Base-by-base conservation (phyloP, 306 rosid genomes). In the Crotalaria pallida region DNA sequence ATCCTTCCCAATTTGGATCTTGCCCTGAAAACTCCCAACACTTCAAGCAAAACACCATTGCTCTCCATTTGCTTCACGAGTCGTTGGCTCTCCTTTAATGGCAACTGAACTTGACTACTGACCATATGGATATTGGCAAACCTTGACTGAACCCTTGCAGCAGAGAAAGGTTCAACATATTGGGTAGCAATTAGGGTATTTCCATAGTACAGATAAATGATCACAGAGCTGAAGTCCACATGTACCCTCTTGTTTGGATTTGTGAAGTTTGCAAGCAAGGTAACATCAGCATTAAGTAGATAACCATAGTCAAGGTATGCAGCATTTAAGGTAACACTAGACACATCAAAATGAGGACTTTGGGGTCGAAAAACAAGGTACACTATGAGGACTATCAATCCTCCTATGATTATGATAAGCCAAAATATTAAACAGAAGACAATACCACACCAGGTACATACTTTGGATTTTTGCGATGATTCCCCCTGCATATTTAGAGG, bases 221-320 rank as follows among this genome's bases (percentile, higher is more conserved):
- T 71, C 74, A 89, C 80, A 16, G 82, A 77, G 80, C 90, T 91
- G 85, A 85, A 95, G 65, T 89, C 91, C 44, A 95, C 86, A 11
- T 81, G 84, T 0, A 87, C 96, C 75, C 86, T 95, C 83, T 81
- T 87, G 86, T 91, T 95, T 43, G 99, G 99, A 45, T 95, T 95
- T 51, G 96, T 84, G 86, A 95, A 87, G 80, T 95, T 91, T 49
- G 89, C 86, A 5, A 95, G 85, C 51, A 95, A 9, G 2, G 92
- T 85, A n/a, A 89, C 3, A 73, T 95, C 97, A 10, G 96, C 99
- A 44, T 95, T 91, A 24, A 95, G 96, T 15, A 91, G 82, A 72
- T 91, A 81, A 0, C 99, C 99, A 85, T 84, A 68, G 84, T 95
- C 99, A 6, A 95, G 96, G 67, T 95, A 95, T 2, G 99, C 99